Evolutionary conservation across 257 asterid genomes (phyloP).

Genomic region (Salvia hispanica): DNA sequence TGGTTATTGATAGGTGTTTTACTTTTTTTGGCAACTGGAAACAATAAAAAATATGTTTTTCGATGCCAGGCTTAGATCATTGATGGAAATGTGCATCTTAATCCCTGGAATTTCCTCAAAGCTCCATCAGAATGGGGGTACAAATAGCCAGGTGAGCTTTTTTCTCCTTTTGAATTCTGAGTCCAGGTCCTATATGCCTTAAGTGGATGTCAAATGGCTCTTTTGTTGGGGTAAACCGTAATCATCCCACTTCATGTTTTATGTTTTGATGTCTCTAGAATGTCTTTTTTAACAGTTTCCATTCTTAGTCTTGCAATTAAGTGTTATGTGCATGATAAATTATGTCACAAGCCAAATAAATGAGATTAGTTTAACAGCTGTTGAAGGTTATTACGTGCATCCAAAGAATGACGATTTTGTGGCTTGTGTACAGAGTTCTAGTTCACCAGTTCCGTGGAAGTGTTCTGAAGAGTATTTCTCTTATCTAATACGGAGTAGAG

Average conservation of each 20-base stretch:
- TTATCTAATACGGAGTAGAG: conserved; percentile 70
- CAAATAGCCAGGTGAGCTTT: conserved; percentile 57
- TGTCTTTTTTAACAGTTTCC: background rate
- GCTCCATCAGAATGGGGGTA: conserved; percentile 53
- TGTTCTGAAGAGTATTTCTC: conserved; percentile 95
- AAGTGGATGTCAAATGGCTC: background rate
- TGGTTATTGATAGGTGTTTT: background rate
- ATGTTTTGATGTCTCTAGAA: background rate
- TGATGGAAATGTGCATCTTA: conserved; percentile 97
- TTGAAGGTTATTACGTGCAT: conserved; percentile 12
- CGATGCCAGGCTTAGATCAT: conserved; percentile 77
- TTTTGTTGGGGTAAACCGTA: background rate
- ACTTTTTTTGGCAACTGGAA: background rate
- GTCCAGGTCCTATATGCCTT: background rate
- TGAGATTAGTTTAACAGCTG: background rate
- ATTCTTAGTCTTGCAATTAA: conserved; percentile 20
- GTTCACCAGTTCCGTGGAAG: conserved; percentile 94
- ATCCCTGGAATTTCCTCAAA: conserved; percentile 76
- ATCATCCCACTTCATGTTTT: conserved; percentile 4
- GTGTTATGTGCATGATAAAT: background rate
- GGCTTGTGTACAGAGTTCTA: conserved; percentile 54
- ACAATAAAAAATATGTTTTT: conserved; percentile 25
- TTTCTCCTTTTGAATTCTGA: conserved; percentile 19
- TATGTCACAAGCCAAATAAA: background rate
- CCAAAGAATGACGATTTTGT: conserved; percentile 10